Evolutionary conservation across 2,329 filamentous ascomycete species (phyloP), one percentile per base, ranked within the genome.

Genomic region (Colletotrichum scovillei): DNA sequence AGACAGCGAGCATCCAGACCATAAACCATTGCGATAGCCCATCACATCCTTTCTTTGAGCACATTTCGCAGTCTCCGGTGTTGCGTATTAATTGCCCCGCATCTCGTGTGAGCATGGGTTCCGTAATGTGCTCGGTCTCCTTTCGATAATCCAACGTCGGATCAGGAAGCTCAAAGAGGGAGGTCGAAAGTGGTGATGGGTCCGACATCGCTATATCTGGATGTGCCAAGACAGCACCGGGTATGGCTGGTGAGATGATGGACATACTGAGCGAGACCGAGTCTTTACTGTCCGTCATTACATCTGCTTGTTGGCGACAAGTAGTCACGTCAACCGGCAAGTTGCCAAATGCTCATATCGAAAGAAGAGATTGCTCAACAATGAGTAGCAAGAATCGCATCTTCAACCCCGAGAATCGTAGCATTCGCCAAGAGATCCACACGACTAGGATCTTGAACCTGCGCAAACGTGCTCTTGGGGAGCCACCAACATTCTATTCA

Each of bases 71-170:
- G n/a, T 52, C 42, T 60, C 60, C 53, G 59, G 32, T 55, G 32
- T 60, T 12, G 66, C 35, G 16, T 69, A 73, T 65, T 60, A 56
- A 52, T 19, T 49, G 55, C 30, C 65, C 64, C 65, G 42, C 66
- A 69, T 59, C 49, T 22, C 11, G 24, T 24, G 55, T 3, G 66
- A 55, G 26, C 46, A 28, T 26, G 66, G 66, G 12, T 4, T 16
- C 8, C 9, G 11, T 19, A 64, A 28, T 26, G 59, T 35, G 65
- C 59, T 64, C 53, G 70, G 56, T 52, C 66, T 53, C 38, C 7
- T 73, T 66, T 59, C 60, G 49, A 46, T 14, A 55, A 56, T 24
- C 70, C 70, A 70, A 62, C 6, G 66, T 65, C 53, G 60, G 70
- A 22, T 5, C 16, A 49, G 42, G 42, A 49, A 49, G 42, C 42